Base-by-base conservation (phyloP, 768 basidiomycete species). In the Xerocomus spinulosus region DNA sequence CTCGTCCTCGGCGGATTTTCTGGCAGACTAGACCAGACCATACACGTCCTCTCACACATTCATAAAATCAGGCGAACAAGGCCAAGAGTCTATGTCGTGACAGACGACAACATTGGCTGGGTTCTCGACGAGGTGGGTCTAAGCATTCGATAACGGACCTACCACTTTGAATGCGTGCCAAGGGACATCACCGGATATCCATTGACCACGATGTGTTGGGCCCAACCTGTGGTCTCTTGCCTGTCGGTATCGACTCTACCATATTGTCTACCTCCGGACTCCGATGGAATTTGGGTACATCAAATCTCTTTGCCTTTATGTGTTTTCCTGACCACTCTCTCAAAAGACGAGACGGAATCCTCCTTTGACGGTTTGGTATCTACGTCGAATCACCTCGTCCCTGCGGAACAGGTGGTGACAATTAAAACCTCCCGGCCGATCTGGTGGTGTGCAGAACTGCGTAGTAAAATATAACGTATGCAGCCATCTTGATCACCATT, bases 21-120 rank as follows among this genome's bases (percentile, higher is more conserved):
- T n/a, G n/a, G n/a, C n/a, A n/a, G n/a, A n/a, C n/a, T n/a, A n/a
- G 96, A 99, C 66, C 96, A 99, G 59, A 96, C 93, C 0, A 73
- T 94, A 4, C 93, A 96, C 59, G 85, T 90, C 0, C 75, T 99
- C 10, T 88, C 92, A 3, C 78, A 85, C 40, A 68, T 98, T 2
- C 80, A 93, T 67, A 92, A 92, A 63, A 70, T 94, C 18, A 81
- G 89, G 36, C 78, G 74, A 56, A 67, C 47, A 18, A 73, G 82
- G 25, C 62, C 77, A 9, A 73, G 73, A 18, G 78, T 86, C 3
- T 94, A 82, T 62, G 89, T 79, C 0, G 73, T 94, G 9, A 92
- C 90, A n/a, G 89, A 92, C n/a, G n/a, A n/a, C 39, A 92, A 86
- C 53, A 73, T 96, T 12, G 90, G 84, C 4, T 97, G 95, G 89